Evolutionary conservation across 2,329 filamentous ascomycete genomes (phyloP).

Genomic region (Rhynchosporium secalis): DNA sequence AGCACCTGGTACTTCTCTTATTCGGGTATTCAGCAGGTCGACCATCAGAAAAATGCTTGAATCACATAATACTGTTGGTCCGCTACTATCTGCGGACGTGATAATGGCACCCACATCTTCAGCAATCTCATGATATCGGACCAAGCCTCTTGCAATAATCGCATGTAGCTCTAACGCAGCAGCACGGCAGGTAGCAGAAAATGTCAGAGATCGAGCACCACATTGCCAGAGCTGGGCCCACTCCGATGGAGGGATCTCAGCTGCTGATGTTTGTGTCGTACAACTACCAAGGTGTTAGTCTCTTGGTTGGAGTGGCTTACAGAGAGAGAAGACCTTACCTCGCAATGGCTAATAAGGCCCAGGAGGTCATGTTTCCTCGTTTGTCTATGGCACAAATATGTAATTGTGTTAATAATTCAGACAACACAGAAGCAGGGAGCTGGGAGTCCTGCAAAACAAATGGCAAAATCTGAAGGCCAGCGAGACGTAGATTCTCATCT

Average conservation of each 20-base stretch:
- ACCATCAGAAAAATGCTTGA: conserved; percentile 74
- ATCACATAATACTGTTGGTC: conserved; percentile 77
- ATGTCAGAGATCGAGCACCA: conserved; percentile 68
- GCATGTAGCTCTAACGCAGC: conserved; percentile 69
- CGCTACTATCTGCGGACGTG: conserved; percentile 75
- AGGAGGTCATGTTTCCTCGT: conserved; percentile 64
- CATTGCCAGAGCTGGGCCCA: conserved; percentile 81
- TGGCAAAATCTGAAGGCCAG: conserved; percentile 53
- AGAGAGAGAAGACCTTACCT: conserved; percentile 55
- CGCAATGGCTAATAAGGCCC: conserved; percentile 81
- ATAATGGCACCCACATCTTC: conserved; percentile 73
- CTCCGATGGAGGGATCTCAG: conserved; percentile 42
- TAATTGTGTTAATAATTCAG: conserved; percentile 58
- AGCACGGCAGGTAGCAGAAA: conserved; percentile 70
- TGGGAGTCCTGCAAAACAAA: conserved; percentile 49
- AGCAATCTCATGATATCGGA: conserved; percentile 66
- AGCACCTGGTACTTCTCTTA: conserved; percentile 66
- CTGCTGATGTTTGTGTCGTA: conserved; percentile 46
- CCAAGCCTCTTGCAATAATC: conserved; percentile 64
- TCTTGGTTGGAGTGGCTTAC: neutral
- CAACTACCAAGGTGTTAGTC: conserved; percentile 43
- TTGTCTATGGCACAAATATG: conserved; percentile 66
- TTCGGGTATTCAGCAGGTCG: conserved; percentile 64
- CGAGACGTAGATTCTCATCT: conserved; percentile 29
- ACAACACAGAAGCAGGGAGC: conserved; percentile 52